Base-by-base conservation (phyloP, 2,329 filamentous ascomycete genomes). In the Fusarium sp. region DNA sequence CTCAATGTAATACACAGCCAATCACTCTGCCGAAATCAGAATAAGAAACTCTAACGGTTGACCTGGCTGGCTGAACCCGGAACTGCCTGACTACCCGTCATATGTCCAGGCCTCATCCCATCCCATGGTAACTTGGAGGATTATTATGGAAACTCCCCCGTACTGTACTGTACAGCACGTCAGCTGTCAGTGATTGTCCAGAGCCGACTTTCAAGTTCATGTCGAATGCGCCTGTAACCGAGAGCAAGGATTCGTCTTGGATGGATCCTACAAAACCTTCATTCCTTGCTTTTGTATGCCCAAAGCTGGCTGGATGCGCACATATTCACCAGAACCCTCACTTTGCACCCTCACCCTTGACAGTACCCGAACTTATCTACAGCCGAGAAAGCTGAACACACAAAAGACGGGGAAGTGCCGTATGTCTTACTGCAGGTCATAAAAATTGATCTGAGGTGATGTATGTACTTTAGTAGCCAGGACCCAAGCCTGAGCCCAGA, bases 401-500 rank as follows among this genome's bases (percentile, higher is more conserved):
- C 26, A 66, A 74, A 74, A 56, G 22, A 74, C 57, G 52, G 60
- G 20, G 58, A 58, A 70, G 36, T 33, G 61, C 39, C 9, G 24
- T 41, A 44, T 47, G 49, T 63, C 42, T 48, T 33, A 36, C 52
- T 52, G 51, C 54, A 61, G 59, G 55, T 56, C 42, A 48, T 55
- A 42, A 64, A 64, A 52, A 60, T 66, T 66, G 72, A 72, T 63
- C 49, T 64, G 47, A 73, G 60, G 45, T 49, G 38, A 63, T 62
- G 31, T 59, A 38, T 51, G 33, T 38, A 31, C 56, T 42, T 13
- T 33, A 33, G 33, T 49, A 66, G 52, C 36, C 52, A 51, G 51
- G 39, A 52, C 51, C 36, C 39, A 63, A 65, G 73, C 75, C 75
- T 58, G 54, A 73, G 69, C 75, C 71, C 47, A 66, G 74, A 65